These are phyloP conservation scores for Blastomyces emzantsi DNA, from an alignment of 2,329 filamentous ascomycete species.

Conservation along the genomic window DNA sequence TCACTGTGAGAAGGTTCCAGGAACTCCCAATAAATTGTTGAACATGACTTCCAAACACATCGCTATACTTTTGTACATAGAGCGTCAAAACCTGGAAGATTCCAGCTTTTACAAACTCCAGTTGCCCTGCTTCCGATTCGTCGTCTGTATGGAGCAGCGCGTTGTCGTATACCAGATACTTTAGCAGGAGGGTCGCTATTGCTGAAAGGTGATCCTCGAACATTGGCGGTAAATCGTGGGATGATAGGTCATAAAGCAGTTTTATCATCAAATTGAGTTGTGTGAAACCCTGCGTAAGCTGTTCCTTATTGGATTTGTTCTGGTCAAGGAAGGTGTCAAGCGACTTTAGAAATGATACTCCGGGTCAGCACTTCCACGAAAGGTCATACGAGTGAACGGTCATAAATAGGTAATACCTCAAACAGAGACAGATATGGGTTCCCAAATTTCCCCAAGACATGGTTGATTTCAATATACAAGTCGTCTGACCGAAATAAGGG, in stretches of 20 bases:
- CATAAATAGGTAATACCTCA: conserved; percentile 44
- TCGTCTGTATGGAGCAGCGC: conserved; percentile 73
- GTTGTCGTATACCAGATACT: conserved; percentile 87
- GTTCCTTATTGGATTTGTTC: conserved; percentile 65
- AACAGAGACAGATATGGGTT: conserved; percentile 73
- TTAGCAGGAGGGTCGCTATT: conserved; percentile 74
- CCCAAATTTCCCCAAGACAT: conserved; percentile 81
- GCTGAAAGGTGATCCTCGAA: conserved; percentile 80
- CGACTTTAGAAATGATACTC: conserved; percentile 26
- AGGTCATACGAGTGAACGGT: not conserved
- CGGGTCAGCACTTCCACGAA: not conserved
- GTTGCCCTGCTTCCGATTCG: conserved; percentile 73
- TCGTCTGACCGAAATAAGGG: conserved; percentile 89
- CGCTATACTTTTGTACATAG: conserved; percentile 90
- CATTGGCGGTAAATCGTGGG: conserved; percentile 86
- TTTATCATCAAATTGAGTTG: conserved; percentile 83
- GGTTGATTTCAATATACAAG: conserved; percentile 90
- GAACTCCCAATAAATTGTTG: conserved; percentile 79
- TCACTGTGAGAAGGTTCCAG: conserved; percentile 82
- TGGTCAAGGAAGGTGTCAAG: conserved; percentile 54
- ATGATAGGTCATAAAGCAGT: conserved; percentile 94
- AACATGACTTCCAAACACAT: conserved; percentile 76
- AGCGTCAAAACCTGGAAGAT: conserved; percentile 88
- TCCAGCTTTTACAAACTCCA: conserved; percentile 83
- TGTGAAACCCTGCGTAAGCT: conserved; percentile 68